Evolutionary conservation across 176 grass and related monocot genomes (phyloP).

Genomic region (Triticum turgidum): DNA sequence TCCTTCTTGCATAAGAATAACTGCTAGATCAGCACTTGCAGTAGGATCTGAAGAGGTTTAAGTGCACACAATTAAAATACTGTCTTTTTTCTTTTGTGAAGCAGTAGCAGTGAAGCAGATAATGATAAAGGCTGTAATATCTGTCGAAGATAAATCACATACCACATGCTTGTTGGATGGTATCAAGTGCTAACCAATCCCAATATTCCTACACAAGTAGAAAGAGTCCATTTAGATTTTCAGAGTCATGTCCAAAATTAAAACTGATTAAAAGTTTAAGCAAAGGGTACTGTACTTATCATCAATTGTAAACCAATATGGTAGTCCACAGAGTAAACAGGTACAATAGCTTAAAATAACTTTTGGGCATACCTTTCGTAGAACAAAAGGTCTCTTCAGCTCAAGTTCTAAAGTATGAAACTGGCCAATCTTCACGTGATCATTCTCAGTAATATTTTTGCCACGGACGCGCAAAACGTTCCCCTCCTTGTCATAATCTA

Average conservation of each 20-base stretch:
- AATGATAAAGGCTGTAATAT: neutral
- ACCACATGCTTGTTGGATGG: constrained; percentile 95
- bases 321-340: constrained; percentile 1
- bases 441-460: constrained; percentile 86
- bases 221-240: neutral
- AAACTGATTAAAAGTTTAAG: neutral
- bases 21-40: constrained; percentile 95
- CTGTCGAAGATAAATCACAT: constrained; percentile 22
- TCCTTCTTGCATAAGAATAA: constrained; percentile 99
- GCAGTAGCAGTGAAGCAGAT: neutral
- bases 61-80: constrained; percentile 6
- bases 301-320: neutral
- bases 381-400: constrained; percentile 68
- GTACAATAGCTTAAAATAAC: neutral
- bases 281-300: constrained; percentile 6
- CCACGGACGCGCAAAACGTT: constrained; percentile 77
- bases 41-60: constrained; percentile 72
- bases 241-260: neutral
- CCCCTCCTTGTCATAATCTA: constrained; percentile 95
- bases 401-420: constrained; percentile 95
- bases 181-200: constrained; percentile 87
- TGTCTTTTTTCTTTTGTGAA: constrained; percentile 2
- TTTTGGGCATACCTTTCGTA: constrained; percentile 65
- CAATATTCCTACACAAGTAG: constrained; percentile 63
- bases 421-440: constrained; percentile 94